Evolutionary conservation across 768 basidiomycete genomes (phyloP).

Genomic region (Rhodocollybia butyracea): DNA sequence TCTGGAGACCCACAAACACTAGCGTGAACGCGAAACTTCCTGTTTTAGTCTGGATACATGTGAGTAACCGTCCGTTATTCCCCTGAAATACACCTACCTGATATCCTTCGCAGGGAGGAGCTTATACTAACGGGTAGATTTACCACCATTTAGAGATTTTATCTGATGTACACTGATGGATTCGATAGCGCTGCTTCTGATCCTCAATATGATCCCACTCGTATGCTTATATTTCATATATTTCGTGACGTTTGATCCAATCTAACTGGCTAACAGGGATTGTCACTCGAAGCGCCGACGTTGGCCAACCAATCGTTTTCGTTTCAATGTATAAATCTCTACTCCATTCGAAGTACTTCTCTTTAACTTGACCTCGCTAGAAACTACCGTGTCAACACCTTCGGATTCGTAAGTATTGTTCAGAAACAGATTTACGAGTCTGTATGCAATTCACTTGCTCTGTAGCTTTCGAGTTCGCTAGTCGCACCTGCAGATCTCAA

Average conservation of each 20-base stretch:
- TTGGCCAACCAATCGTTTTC: conserved; percentile 53
- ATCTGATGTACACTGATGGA: too few relatives aligned
- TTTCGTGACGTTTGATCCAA: background rate
- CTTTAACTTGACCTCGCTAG: conserved; percentile 21
- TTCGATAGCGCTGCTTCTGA: conserved; percentile 40
- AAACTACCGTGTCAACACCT: conserved; percentile 57
- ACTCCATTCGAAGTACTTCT: background rate
- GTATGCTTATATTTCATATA: conserved; percentile 24
- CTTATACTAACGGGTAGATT: conserved; percentile 42
- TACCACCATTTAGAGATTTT: too few relatives aligned
- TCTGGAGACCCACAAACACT: conserved; percentile 31
- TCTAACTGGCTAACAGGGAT: conserved; percentile 32
- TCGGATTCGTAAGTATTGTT: conserved; percentile 47
- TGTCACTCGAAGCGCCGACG: conserved; percentile 41
- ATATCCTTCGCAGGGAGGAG: conserved; percentile 38
- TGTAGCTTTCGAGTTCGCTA: conserved; percentile 44
- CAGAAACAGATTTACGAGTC: background rate
- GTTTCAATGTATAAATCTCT: conserved; percentile 40
- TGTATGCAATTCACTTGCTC: background rate
- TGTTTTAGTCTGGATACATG: conserved; percentile 36
- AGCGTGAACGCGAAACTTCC: conserved; percentile 27
- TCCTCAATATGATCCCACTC: conserved; percentile 41
- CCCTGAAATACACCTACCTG: background rate
- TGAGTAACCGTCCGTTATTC: conserved; percentile 12
- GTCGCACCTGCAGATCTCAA: conserved; percentile 51